Percentiles rank a stretch among this genome's conserved stretches.
Evolutionary conservation across 106 monocot species (phyloP).

Genomic region (Platanthera zijinensis): DNA sequence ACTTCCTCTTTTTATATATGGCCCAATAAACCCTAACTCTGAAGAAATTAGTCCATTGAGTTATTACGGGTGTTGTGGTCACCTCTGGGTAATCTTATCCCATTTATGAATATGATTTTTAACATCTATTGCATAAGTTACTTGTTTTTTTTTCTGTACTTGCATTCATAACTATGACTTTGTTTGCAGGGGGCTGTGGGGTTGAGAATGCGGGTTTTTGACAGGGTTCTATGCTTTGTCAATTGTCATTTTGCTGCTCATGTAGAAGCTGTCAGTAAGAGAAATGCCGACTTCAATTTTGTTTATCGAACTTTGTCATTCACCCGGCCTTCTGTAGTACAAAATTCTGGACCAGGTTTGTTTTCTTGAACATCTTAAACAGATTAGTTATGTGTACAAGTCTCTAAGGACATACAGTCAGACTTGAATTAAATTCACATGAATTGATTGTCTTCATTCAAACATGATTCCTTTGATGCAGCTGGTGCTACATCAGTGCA

Average conservation of each 20-base stretch:
- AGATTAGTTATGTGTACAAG: neutral
- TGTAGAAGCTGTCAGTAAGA: slow-evolving; percentile 54
- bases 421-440: neutral
- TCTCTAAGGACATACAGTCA: neutral
- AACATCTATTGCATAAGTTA: too few species aligned
- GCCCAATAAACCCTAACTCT: too few species aligned
- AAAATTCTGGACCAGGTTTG: slow-evolving; percentile 42
- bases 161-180: neutral
- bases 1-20: too few species aligned
- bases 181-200: slow-evolving; percentile 61
- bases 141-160: neutral
- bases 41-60: too few species aligned
- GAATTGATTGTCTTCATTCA: neutral
- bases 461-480: slow-evolving; percentile 23
- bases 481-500: slow-evolving; percentile 46
- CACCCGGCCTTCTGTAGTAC: slow-evolving; percentile 36
- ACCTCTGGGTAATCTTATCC: too few species aligned
- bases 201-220: slow-evolving; percentile 67
- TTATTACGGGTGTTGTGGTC: too few species aligned
- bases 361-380: neutral
- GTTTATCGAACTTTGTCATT: slow-evolving; percentile 55
- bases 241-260: slow-evolving; percentile 83
- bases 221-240: slow-evolving; percentile 58
- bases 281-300: slow-evolving; percentile 70
- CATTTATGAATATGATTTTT: too few species aligned